phyloP scores from a whole-genome alignment of 345 rosid species.

The Lepidium aucheri region DNA sequence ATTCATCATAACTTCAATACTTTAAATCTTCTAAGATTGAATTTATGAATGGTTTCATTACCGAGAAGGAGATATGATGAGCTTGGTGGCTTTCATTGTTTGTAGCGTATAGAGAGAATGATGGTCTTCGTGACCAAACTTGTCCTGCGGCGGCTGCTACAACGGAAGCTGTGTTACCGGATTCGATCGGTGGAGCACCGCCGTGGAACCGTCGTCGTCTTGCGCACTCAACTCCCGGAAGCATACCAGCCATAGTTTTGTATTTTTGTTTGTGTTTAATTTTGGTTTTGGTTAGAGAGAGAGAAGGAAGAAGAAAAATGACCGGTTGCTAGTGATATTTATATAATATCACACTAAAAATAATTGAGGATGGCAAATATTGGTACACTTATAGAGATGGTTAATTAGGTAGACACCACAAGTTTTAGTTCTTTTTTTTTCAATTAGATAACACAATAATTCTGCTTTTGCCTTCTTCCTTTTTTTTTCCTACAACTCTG shows the following conservation, averaged over 20 bases:
- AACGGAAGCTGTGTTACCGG: not conserved
- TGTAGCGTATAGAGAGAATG: slow-evolving; percentile 55
- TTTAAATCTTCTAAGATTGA: too few species aligned
- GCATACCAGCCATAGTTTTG: slow-evolving; percentile 82
- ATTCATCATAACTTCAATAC: not conserved
- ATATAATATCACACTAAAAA: not conserved
- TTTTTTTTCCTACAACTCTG: too few species aligned
- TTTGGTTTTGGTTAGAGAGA: not conserved
- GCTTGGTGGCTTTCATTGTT: slow-evolving; percentile 35
- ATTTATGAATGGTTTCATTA: too few species aligned
- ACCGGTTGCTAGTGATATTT: not conserved
- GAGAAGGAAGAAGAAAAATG: not conserved
- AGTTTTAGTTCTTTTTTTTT: not conserved
- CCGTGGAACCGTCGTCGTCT: slow-evolving; percentile 65
- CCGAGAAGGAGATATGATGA: slow-evolving; percentile 20
- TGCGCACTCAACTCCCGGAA: slow-evolving; percentile 82
- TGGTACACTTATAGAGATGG: not conserved
- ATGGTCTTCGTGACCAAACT: slow-evolving; percentile 38
- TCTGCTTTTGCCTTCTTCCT: not conserved
- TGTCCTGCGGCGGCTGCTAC: not conserved
- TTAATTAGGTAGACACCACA: slow-evolving; percentile 1
- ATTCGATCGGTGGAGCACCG: slow-evolving; percentile 38
- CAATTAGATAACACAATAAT: not conserved
- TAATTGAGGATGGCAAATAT: slow-evolving; percentile 9
- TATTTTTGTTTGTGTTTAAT: slow-evolving; percentile 10